phyloP scores from a whole-genome alignment of 441 rosid species.

The Pelargonium exstipulatum region DNA sequence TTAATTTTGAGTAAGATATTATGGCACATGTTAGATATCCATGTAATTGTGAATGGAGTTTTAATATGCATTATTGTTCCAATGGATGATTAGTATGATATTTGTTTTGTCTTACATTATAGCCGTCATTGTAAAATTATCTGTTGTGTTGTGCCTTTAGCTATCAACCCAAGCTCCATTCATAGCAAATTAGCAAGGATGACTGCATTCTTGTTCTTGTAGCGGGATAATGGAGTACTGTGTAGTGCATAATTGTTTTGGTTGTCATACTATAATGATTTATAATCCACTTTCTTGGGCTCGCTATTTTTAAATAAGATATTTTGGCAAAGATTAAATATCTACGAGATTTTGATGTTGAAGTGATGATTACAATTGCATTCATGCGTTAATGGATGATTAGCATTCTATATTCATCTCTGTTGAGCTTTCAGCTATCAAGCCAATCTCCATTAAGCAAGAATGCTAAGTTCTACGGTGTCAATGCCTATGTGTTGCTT shows the following conservation, averaged over 20 bases:
- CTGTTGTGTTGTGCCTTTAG: neutral
- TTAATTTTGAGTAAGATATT: neutral
- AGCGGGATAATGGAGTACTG: no score
- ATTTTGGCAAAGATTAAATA: no score
- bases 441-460: neutral
- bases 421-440: neutral
- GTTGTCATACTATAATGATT: no score
- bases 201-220: no score
- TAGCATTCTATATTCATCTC: no score
- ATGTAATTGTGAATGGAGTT: neutral
- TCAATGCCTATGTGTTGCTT: slow-evolving; percentile 8
- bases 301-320: no score
- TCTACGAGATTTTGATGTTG: no score
- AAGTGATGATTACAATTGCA: no score
- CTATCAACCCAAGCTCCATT: slow-evolving; percentile 14
- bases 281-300: no score
- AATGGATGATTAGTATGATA: neutral
- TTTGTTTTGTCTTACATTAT: neutral
- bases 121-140: neutral
- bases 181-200: neutral
- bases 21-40: neutral
- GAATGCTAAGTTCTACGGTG: neutral
- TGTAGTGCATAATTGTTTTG: no score
- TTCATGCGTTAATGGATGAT: no score
- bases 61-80: neutral